phyloP scores from a whole-genome alignment of 192 early-diverging fungal species.

The Backusella australiensis region DNA sequence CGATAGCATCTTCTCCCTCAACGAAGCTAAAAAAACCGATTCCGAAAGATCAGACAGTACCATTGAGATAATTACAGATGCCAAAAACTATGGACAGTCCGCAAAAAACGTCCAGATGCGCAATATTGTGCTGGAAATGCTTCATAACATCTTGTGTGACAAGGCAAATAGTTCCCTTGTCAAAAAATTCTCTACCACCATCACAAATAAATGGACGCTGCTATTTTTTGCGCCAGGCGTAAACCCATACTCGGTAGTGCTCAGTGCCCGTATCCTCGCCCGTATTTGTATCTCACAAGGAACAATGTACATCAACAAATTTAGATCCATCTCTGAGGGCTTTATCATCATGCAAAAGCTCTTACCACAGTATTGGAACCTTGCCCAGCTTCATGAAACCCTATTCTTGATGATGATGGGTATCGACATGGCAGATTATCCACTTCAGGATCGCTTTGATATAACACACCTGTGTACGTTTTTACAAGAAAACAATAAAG shows the following conservation, averaged over 20 bases:
- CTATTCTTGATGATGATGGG: conserved; percentile 55
- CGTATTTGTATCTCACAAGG: conserved; percentile 49
- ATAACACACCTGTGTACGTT: conserved; percentile 36
- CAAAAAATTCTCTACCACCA: conserved; percentile 49
- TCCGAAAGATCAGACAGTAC: background rate
- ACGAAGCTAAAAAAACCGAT: background rate
- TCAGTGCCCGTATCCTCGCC: conserved; percentile 49
- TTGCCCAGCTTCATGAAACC: conserved; percentile 51
- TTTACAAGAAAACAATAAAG: conserved; percentile 22
- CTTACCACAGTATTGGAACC: conserved; percentile 57
- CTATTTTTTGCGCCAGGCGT: conserved; percentile 52
- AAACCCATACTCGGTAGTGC: conserved; percentile 53
- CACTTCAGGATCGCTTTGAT: conserved; percentile 44
- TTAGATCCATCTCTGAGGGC: conserved; percentile 49
- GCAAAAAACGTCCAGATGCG: conserved; percentile 22
- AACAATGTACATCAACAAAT: conserved; percentile 42
- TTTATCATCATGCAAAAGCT: conserved; percentile 53
- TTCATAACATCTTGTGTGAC: conserved; percentile 58
- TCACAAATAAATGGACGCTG: conserved; percentile 64
- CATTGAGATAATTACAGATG: background rate
- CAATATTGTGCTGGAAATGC: conserved; percentile 60
- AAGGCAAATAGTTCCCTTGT: conserved; percentile 39
- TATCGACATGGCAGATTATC: conserved; percentile 47
- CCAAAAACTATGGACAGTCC: background rate
- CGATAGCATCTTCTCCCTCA: background rate